Conservation (phyloP, 257 asterid genomes). For the Solanum paucissectum region DNA sequence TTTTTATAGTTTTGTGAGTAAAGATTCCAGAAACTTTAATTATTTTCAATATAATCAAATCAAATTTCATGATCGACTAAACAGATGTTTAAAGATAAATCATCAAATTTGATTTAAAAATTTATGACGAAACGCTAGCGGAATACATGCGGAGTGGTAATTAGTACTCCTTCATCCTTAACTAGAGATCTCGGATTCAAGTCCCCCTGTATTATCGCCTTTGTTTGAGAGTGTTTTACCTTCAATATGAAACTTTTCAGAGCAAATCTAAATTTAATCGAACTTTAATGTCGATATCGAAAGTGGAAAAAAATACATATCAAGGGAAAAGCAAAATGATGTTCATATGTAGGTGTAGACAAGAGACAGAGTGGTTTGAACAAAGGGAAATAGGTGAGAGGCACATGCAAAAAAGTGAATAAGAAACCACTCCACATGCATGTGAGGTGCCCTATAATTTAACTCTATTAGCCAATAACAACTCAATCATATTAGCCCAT, state of each 20-base stretch:
- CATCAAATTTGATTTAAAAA: not conserved
- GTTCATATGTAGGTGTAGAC: not conserved
- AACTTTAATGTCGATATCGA: not conserved
- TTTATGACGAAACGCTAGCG: not conserved
- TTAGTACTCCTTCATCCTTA: not conserved
- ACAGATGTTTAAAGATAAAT: not conserved
- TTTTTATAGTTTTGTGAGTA: not conserved
- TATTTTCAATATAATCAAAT: too few relatives aligned
- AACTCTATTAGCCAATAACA: slow-evolving; percentile 18
- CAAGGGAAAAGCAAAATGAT: not conserved
- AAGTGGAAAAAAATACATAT: not conserved
- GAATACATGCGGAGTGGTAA: not conserved
- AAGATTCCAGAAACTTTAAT: not conserved
- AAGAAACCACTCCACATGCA: slow-evolving; percentile 4
- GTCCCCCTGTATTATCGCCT: not conserved
- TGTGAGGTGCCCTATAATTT: slow-evolving; percentile 15
- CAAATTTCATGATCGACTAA: not conserved
- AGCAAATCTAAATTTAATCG: too few relatives aligned
- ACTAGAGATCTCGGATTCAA: not conserved
- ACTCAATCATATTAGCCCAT: slow-evolving; percentile 29
- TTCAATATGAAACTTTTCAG: too few relatives aligned
- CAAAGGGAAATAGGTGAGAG: slow-evolving; percentile 3
- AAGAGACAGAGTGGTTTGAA: not conserved
- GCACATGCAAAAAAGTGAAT: slow-evolving; percentile 31
- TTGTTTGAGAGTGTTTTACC: not conserved